Percentiles rank a stretch among this genome's conserved stretches.
phyloP scores from a whole-genome alignment of 2,329 filamentous ascomycete species.

The Cytospora leucostoma region DNA sequence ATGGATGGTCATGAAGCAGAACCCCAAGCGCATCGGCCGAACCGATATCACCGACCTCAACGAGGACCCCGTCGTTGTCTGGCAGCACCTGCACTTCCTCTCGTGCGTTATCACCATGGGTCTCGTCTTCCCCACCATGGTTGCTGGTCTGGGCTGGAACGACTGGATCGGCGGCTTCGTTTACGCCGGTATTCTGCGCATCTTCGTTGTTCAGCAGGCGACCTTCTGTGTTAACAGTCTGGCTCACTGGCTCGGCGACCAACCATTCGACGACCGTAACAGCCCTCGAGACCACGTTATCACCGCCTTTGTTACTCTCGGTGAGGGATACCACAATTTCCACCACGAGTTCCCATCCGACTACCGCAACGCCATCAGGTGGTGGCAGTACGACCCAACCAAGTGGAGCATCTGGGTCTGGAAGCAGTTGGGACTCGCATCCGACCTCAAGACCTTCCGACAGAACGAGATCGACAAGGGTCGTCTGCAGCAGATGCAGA shows the following conservation, averaged over 20 bases:
- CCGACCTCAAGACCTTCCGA: slow-evolving; percentile 88
- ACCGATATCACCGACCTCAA: slow-evolving; percentile 88
- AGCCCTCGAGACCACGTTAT: slow-evolving; percentile 85
- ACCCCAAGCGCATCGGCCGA: slow-evolving; percentile 83
- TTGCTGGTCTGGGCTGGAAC: slow-evolving; percentile 77
- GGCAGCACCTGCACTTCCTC: slow-evolving; percentile 86
- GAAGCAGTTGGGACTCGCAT: slow-evolving; percentile 83
- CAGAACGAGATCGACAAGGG: slow-evolving; percentile 92
- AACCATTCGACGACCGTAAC: slow-evolving; percentile 92
- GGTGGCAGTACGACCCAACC: slow-evolving; percentile 90
- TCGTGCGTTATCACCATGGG: slow-evolving; percentile 78
- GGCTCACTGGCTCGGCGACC: slow-evolving; percentile 88
- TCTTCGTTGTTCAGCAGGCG: slow-evolving; percentile 89
- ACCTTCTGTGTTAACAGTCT: slow-evolving; percentile 93
- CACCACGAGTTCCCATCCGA: slow-evolving; percentile 93
- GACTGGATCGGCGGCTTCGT: slow-evolving; percentile 82
- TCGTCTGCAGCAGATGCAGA: slow-evolving; percentile 83
- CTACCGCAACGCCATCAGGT: slow-evolving; percentile 89
- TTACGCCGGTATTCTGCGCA: slow-evolving; percentile 81
- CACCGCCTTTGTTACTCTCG: slow-evolving; percentile 81
- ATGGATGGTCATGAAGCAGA: slow-evolving; percentile 94
- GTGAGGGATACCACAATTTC: slow-evolving; percentile 91
- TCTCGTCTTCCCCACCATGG: slow-evolving; percentile 71
- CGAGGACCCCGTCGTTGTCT: slow-evolving; percentile 81
- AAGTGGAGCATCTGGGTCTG: slow-evolving; percentile 86